Conservation (phyloP, 2,329 filamentous ascomycete genomes). For the Magnaporthiopsis incrustans region DNA sequence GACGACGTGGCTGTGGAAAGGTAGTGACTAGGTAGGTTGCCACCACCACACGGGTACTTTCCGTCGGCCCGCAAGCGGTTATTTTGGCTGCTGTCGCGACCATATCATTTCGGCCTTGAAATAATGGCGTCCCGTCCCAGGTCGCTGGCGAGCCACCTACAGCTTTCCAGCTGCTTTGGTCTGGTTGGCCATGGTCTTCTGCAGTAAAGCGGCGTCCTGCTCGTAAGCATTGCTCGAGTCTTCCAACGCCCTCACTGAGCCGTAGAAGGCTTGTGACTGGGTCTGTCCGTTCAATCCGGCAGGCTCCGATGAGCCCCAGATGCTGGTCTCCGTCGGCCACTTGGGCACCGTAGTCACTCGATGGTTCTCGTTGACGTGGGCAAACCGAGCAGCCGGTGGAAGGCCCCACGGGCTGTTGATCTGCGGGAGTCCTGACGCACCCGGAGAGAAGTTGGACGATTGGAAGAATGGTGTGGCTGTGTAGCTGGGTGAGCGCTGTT, state of each 20-base stretch:
- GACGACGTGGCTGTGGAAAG: neutral
- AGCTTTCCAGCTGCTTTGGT: neutral
- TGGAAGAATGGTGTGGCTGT: conserved; percentile 13
- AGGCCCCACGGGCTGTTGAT: conserved; percentile 25
- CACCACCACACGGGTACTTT: neutral
- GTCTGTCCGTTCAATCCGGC: neutral
- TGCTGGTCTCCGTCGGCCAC: conserved; percentile 15
- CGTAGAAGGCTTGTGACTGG: neutral
- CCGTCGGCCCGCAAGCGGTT: neutral
- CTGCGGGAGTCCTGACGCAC: conserved; percentile 21
- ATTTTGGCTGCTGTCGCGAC: neutral
- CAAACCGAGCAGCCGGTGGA: conserved; percentile 8
- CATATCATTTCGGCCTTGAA: neutral
- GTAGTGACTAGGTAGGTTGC: too few species aligned
- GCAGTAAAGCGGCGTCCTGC: neutral
- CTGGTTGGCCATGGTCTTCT: neutral
- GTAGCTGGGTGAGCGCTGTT: conserved; percentile 1
- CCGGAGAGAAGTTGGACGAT: conserved; percentile 19
- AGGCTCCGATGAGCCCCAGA: conserved; percentile 12
- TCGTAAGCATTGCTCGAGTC: neutral
- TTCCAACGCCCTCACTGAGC: neutral
- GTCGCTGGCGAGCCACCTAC: neutral
- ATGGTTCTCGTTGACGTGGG: neutral
- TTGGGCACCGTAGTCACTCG: conserved; percentile 1
- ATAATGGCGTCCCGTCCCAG: too few species aligned